Evolutionary conservation across 73 alveolate species (phyloP).

Genomic region (Tetrahymena borealis): DNA sequence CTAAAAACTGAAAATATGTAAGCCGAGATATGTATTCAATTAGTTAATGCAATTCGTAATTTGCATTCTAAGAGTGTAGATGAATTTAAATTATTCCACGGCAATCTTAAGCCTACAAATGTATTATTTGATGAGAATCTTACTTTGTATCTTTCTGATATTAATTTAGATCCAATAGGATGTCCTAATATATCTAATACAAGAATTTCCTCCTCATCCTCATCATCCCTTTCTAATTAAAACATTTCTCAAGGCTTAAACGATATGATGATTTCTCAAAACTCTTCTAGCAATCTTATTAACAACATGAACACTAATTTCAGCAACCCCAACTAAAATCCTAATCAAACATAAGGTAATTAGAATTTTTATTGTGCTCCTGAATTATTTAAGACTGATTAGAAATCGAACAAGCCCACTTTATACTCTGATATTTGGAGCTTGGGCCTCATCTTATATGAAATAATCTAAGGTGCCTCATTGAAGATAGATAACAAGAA

Average conservation of each 20-base stretch:
- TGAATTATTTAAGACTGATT: not conserved
- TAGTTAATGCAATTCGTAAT: not conserved
- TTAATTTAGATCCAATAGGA: not conserved
- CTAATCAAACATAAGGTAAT: not conserved
- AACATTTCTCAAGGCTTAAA: not conserved
- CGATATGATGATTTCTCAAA: not conserved
- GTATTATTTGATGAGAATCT: not conserved
- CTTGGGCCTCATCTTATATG: not conserved
- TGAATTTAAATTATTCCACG: not conserved
- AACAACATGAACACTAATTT: not conserved
- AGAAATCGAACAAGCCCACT: not conserved
- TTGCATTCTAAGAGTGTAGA: not conserved
- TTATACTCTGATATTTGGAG: not conserved
- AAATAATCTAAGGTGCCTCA: not conserved
- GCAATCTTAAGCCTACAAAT: not conserved
- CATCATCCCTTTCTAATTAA: not conserved
- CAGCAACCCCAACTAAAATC: not conserved
- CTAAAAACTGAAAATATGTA: not conserved
- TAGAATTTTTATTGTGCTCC: not conserved
- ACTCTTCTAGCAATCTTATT: not conserved
- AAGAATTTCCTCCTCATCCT: not conserved
- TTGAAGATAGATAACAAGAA: not conserved
- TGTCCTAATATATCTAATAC: not conserved
- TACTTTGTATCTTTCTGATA: not conserved
- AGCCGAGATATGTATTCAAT: not conserved